Evolutionary conservation across 345 rosid genomes (phyloP), one percentile per base, ranked within the genome.

Genomic region (Lagerstroemia speciosa): DNA sequence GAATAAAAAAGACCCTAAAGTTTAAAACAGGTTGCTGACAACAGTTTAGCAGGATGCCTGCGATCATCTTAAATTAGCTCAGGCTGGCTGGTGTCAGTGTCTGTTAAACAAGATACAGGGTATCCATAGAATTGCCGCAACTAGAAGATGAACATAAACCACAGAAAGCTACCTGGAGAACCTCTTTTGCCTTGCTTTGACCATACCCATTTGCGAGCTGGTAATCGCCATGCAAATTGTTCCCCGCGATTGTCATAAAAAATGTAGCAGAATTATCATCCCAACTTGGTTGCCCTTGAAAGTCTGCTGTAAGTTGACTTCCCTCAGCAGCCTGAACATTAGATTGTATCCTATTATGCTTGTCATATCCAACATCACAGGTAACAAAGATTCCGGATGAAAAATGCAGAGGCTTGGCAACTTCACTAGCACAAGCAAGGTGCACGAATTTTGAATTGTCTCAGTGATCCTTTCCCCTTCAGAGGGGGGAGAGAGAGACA

Each of bases 181-280:
- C 83, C 64, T 86, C 78, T 70, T 82, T 89, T 29, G 91, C 95
- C 60, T 75, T 79, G 22, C 67, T 66, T 62, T 74, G 80, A 67
- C 85, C 89, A 67, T 83, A 85, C 62, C 89, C 95, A 53, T 89
- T 89, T 45, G 87, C 85, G 8, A 86, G 85, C 75, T 89, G 95
- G 78, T 79, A 85, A 81, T 89, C 95, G 66, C 95, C 95, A 55
- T 85, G 88, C 80, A 86, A 82, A 75, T 85, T 78, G 69, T 89
- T 89, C 57, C 78, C 85, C 61, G 76, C 75, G 57, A 89, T 81
- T 41, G 62, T 67, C 89, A 86, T 83, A 64, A 80, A 84, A 74
- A 86, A 89, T 26, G 89, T 88, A 67, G 91, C 94, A 1, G 82
- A 77, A 67, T 86, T 86, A 70, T 86, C 84, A 65, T 86, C 81